These are phyloP conservation scores for Phytophthora citrophthora DNA, from an alignment of 352 stramenopile genomes.

Conservation along the genomic window DNA sequence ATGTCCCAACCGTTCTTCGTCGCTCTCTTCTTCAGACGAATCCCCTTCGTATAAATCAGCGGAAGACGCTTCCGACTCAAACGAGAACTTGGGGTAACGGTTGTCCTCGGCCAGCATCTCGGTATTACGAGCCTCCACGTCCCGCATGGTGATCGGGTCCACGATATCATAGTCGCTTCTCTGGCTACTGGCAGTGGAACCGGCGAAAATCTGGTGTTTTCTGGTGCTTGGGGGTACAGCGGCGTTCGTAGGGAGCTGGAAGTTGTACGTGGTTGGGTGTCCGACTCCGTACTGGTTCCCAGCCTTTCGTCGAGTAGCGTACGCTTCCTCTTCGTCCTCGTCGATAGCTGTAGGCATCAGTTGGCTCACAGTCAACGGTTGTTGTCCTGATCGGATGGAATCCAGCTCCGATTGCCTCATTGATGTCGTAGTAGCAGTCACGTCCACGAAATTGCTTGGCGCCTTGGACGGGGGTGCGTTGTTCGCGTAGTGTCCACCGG, in stretches of 20 bases:
- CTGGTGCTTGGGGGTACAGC: conserved; percentile 9
- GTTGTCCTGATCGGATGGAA: conserved; percentile 14
- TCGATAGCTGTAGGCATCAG: conserved; percentile 24
- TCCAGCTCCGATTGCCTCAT: conserved; percentile 26
- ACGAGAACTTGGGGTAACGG: conserved; percentile 74
- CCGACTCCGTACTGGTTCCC: conserved; percentile 1
- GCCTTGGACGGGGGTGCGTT: conserved; percentile 1
- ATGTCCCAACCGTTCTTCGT: conserved; percentile 22
- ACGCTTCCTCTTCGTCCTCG: conserved; percentile 20
- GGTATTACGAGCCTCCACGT: conserved; percentile 68
- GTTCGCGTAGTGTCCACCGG: conserved; percentile 17
- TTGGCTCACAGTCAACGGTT: conserved; percentile 39
- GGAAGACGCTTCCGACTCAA: conserved; percentile 45
- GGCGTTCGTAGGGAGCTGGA: neutral
- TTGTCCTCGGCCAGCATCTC: conserved; percentile 66
- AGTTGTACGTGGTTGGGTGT: conserved; percentile 10
- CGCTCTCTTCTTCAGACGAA: conserved; percentile 35
- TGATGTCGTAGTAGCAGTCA: conserved; percentile 21
- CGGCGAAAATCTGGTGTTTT: conserved; percentile 19
- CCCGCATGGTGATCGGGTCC: conserved; percentile 56
- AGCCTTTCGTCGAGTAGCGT: conserved; percentile 15
- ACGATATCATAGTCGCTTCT: conserved; percentile 82
- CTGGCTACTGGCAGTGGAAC: conserved; percentile 45
- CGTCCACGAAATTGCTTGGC: conserved; percentile 33
- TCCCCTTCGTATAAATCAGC: conserved; percentile 40